These are phyloP conservation scores for Sistotremastrum suecicum DNA, from an alignment of 768 basidiomycete genomes.

Conservation along the genomic window DNA sequence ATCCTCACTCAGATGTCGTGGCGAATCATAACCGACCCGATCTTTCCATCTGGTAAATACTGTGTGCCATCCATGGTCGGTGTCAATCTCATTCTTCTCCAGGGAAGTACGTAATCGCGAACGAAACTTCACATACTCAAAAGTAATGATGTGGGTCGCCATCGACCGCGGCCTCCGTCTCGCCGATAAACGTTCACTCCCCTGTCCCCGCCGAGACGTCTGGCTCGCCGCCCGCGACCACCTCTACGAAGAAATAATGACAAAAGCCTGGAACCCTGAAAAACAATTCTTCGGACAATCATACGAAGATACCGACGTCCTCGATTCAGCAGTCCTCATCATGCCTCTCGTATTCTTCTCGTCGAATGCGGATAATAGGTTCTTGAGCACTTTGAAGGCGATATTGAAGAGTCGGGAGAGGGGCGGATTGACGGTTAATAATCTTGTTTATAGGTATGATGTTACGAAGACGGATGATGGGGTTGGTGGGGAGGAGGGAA, in stretches of 20 bases:
- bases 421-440: slow-evolving; percentile 84
- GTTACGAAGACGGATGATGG: slow-evolving; percentile 77
- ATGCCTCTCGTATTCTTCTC: slow-evolving; percentile 93
- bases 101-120: slow-evolving; percentile 87
- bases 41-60: slow-evolving; percentile 37
- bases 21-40: slow-evolving; percentile 61
- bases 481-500: slow-evolving; percentile 92
- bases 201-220: slow-evolving; percentile 54
- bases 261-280: slow-evolving; percentile 69
- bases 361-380: slow-evolving; percentile 54
- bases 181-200: slow-evolving; percentile 88
- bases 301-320: slow-evolving; percentile 69
- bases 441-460: slow-evolving; percentile 84
- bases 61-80: slow-evolving; percentile 10
- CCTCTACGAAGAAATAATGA: slow-evolving; percentile 89
- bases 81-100: slow-evolving; percentile 7
- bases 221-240: slow-evolving; percentile 71
- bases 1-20: slow-evolving; percentile 44
- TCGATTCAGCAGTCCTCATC: slow-evolving; percentile 83
- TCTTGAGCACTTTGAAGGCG: slow-evolving; percentile 69
- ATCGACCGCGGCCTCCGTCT: slow-evolving; percentile 84
- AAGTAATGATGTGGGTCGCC: slow-evolving; percentile 96
- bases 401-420: slow-evolving; percentile 81
- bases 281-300: slow-evolving; percentile 69
- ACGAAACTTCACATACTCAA: slow-evolving; percentile 36